These are phyloP conservation scores for Lecanoromycetidae sp. DNA, from an alignment of 2,329 filamentous ascomycete species.

Conservation along the genomic window DNA sequence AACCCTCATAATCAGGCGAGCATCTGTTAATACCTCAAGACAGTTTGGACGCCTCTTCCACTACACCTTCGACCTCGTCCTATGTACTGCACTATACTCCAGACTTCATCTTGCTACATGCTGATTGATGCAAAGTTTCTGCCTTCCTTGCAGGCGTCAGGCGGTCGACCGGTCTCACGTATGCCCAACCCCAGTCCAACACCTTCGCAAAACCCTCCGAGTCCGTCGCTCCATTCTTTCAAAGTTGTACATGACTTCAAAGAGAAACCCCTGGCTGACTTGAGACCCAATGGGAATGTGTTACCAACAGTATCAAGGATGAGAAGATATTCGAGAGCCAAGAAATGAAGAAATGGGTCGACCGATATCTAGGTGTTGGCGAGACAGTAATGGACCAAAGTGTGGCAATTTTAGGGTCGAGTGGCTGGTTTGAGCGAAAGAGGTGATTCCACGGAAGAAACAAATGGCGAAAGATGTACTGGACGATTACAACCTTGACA, in stretches of 20 bases:
- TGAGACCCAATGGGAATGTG: constrained; percentile 30
- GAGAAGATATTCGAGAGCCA: constrained; percentile 75
- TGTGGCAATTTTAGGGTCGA: constrained; percentile 78
- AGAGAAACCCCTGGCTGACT: constrained; percentile 32
- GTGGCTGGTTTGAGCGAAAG: constrained; percentile 81
- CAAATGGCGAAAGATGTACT: too few species aligned
- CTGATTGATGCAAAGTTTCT: constrained; percentile 46
- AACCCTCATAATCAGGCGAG: neutral
- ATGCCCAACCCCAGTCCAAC: constrained; percentile 24
- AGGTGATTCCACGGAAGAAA: constrained; percentile 40
- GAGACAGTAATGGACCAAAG: constrained; percentile 99
- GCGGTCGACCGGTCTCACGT: constrained; percentile 95
- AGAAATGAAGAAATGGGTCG: constrained; percentile 75
- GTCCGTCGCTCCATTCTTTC: constrained; percentile 9
- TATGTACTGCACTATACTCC: constrained; percentile 43
- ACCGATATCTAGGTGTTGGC: constrained; percentile 84
- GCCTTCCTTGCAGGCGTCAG: constrained; percentile 95
- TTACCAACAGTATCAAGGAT: constrained; percentile 69
- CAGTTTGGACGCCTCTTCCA: constrained; percentile 89
- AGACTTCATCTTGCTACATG: neutral
- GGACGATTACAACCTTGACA: too few species aligned
- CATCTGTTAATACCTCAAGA: constrained; percentile 21
- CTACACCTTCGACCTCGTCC: constrained; percentile 90
- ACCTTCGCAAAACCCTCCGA: constrained; percentile 4
- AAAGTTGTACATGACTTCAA: neutral